Conservation (phyloP, 805 yeast species). For the Candida ponderosae region DNA sequence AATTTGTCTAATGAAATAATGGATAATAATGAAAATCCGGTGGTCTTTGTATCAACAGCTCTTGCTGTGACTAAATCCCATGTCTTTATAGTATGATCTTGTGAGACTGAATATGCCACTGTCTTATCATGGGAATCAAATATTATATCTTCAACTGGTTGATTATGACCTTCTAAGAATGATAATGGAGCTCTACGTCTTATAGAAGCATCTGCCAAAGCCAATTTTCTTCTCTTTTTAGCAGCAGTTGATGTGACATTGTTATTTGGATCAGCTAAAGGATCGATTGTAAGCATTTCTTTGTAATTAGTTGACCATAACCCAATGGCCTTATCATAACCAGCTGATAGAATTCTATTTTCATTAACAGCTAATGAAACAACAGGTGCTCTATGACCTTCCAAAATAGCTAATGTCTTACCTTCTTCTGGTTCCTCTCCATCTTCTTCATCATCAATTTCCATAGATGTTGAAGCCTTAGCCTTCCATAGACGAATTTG, state of each 20-base stretch:
- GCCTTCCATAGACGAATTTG: conserved; percentile 85
- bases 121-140: conserved; percentile 68
- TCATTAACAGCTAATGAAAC: conserved; percentile 51
- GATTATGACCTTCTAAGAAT: conserved; percentile 70
- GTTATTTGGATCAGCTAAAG: conserved; percentile 36
- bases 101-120: conserved; percentile 90
- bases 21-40: conserved; percentile 79
- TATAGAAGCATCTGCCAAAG: conserved; percentile 65
- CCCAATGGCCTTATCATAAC: conserved; percentile 73
- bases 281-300: conserved; percentile 65
- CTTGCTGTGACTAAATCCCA: conserved; percentile 91
- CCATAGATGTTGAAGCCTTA: conserved; percentile 25
- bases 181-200: conserved; percentile 80
- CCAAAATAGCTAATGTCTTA: conserved; percentile 74
- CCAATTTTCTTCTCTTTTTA: conserved; percentile 81
- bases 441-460: conserved; percentile 28
- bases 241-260: conserved; percentile 64
- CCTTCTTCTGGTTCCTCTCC: conserved; percentile 53
- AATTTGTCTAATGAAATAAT: conserved; percentile 58
- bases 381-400: conserved; percentile 89
- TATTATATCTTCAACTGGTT: conserved; percentile 80
- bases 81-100: conserved; percentile 90
- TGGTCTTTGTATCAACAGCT: conserved; percentile 80
- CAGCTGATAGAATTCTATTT: conserved; percentile 71
- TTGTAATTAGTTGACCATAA: conserved; percentile 85